Percentiles rank a stretch among this genome's conserved stretches.
phyloP scores from a whole-genome alignment of 2,329 filamentous ascomycete species.

The Aspergillus latus region DNA sequence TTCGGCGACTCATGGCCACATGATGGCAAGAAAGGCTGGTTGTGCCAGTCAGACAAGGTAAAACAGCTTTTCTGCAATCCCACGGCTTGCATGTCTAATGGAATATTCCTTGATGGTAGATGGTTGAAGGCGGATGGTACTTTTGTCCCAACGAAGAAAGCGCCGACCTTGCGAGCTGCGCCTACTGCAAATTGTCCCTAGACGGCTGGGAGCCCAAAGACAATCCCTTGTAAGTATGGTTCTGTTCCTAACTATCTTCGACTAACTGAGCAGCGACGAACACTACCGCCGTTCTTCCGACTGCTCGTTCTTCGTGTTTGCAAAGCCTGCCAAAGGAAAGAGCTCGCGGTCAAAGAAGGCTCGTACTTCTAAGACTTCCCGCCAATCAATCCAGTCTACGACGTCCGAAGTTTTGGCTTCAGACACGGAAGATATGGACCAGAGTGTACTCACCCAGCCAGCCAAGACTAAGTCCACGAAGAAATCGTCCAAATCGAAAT shows the following conservation, averaged over 20 bases:
- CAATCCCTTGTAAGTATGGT: slow-evolving; percentile 69
- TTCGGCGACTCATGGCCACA: slow-evolving; percentile 88
- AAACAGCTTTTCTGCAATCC: slow-evolving; percentile 20
- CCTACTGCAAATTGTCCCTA: slow-evolving; percentile 84
- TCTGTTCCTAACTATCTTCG: slow-evolving; percentile 22
- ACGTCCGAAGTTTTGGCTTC: slow-evolving; percentile 46
- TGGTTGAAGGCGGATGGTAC: slow-evolving; percentile 91
- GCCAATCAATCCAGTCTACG: slow-evolving; percentile 57
- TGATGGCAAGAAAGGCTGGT: slow-evolving; percentile 82
- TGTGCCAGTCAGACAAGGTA: slow-evolving; percentile 85
- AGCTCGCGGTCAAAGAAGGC: slow-evolving; percentile 56
- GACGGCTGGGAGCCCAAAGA: slow-evolving; percentile 95
- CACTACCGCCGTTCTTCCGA: slow-evolving; percentile 75
- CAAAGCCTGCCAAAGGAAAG: slow-evolving; percentile 56
- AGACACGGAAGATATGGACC: slow-evolving; percentile 55
- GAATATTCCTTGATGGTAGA: slow-evolving; percentile 47
- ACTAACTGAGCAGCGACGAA: slow-evolving; percentile 64
- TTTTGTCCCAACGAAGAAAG: slow-evolving; percentile 82
- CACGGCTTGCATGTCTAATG: slow-evolving; percentile 15
- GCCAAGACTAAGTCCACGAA: slow-evolving; percentile 56
- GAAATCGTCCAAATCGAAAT: slow-evolving; percentile 39
- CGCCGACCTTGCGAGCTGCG: slow-evolving; percentile 85
- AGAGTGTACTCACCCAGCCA: slow-evolving; percentile 54
- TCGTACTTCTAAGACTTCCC: slow-evolving; percentile 67
- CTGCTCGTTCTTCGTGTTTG: slow-evolving; percentile 79